Conservation (phyloP, 2,329 filamentous ascomycete genomes). For the Monosporascus sp. region DNA sequence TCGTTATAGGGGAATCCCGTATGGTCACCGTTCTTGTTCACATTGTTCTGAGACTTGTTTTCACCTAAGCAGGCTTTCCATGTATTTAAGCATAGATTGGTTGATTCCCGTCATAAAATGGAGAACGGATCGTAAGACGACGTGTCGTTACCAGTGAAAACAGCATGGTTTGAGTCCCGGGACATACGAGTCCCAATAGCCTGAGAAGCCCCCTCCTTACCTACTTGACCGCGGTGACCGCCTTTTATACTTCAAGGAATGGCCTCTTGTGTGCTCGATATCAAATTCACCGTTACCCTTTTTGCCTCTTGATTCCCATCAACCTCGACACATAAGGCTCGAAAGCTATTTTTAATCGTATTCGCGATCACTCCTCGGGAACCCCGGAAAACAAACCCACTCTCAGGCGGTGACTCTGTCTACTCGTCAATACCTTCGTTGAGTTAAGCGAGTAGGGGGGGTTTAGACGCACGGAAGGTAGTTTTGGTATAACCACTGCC, state of each 20-base stretch:
- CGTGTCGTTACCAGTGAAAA: background rate
- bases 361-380: constrained; percentile 47
- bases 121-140: background rate
- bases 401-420: constrained; percentile 70
- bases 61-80: background rate
- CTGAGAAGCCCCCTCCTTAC: background rate
- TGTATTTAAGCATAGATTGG: background rate
- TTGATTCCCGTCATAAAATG: background rate
- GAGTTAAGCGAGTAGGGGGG: background rate
- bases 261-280: background rate
- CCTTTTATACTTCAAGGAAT: background rate
- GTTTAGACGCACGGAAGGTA: constrained; percentile 72
- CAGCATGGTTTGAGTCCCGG: background rate
- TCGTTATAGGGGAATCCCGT: too few species aligned
- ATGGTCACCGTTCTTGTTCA: too few species aligned
- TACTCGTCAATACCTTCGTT: constrained; percentile 21
- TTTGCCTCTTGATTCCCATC: constrained; percentile 1
- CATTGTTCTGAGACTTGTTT: too few species aligned
- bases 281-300: background rate
- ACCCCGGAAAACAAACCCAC: constrained; percentile 68
- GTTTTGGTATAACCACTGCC: constrained; percentile 90
- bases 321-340: constrained; percentile 13
- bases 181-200: background rate
- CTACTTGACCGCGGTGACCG: background rate
- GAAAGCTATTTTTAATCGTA: background rate